Evolutionary conservation across 257 asterid genomes (phyloP), one percentile per base, ranked within the genome.

Genomic region (Fraxinus anomala): DNA sequence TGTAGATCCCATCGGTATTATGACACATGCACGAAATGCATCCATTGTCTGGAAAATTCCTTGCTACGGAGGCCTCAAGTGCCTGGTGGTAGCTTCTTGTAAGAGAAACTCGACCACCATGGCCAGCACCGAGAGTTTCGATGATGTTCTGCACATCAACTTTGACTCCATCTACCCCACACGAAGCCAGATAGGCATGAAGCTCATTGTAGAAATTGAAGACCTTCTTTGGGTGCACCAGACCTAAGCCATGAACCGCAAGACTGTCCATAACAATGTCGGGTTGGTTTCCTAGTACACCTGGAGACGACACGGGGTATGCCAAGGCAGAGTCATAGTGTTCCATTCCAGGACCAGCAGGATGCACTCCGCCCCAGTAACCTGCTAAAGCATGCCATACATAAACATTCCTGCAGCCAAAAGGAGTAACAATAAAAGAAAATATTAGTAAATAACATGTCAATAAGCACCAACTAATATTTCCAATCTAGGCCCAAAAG

Each of bases 321-420:
- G 94, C 98, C 79, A 95, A 86, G 42, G 97, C 87, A 47, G 96
- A 66, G 39, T 93, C 97, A 61, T 92, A 95, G 85, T 95, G 99
- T 78, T 95, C 97, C 90, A 93, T 51, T 19, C 97, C 99, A 7
- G 94, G 83, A 33, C 97, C 96, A 1, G 96, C 74, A n/a, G 98
- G 98, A 70, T 92, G 97, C 73, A 94, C 98, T 23, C 98, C 98
- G 1, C 98, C 98, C 98, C 97, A 94, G 87, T 94, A 94, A 34
- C 98, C 98, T 0, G 96, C 97, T 23, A 94, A 82, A 76, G 98
- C 97, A n/a, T 94, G 98, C 98, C 98, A 94, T 24, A 83, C 97
- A 19, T 91, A 94, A 2, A 92, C 94, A 44, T 78, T 86, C 84
- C 98, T 94, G 86, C 68, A 83, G 40, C 33, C 56, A 19, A 66